phyloP scores from a whole-genome alignment of 2,329 filamentous ascomycete species.

The Botryosphaeria dothidea region DNA sequence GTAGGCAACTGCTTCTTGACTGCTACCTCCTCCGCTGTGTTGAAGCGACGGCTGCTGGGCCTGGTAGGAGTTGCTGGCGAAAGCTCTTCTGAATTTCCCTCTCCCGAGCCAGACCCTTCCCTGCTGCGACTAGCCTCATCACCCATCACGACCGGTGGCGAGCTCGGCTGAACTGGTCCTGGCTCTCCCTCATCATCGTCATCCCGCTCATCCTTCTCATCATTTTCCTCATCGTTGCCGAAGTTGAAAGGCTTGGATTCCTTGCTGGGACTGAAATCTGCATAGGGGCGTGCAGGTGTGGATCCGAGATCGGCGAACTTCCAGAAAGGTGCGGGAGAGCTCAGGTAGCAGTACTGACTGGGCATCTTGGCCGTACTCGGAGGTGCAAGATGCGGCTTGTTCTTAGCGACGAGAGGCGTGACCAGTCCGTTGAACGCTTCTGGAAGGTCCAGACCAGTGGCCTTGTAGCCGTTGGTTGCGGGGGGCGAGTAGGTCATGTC shows the following conservation, averaged over 20 bases:
- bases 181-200: constrained; percentile 29
- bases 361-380: constrained; percentile 79
- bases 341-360: constrained; percentile 83
- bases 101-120: constrained; percentile 14
- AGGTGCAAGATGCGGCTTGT: constrained; percentile 73
- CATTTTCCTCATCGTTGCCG: constrained; percentile 27
- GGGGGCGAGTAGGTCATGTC: constrained; percentile 18
- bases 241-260: constrained; percentile 26
- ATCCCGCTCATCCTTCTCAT: constrained; percentile 30
- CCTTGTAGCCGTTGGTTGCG: constrained; percentile 15
- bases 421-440: constrained; percentile 41
- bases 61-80: constrained; percentile 16
- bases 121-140: constrained; percentile 29
- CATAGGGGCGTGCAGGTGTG: constrained; percentile 60
- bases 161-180: constrained; percentile 35
- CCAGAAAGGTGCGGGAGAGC: constrained; percentile 85
- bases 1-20: constrained; percentile 18
- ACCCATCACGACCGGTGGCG: constrained; percentile 37
- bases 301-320: constrained; percentile 77
- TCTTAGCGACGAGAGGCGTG: constrained; percentile 71
- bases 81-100: constrained; percentile 16
- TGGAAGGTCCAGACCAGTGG: constrained; percentile 8
- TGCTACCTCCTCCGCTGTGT: constrained; percentile 15
- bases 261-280: constrained; percentile 38
- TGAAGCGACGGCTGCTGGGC: constrained; percentile 19